Base-by-base conservation (phyloP, 2,329 filamentous ascomycete species). In the Torrubiella hemipterigena region DNA sequence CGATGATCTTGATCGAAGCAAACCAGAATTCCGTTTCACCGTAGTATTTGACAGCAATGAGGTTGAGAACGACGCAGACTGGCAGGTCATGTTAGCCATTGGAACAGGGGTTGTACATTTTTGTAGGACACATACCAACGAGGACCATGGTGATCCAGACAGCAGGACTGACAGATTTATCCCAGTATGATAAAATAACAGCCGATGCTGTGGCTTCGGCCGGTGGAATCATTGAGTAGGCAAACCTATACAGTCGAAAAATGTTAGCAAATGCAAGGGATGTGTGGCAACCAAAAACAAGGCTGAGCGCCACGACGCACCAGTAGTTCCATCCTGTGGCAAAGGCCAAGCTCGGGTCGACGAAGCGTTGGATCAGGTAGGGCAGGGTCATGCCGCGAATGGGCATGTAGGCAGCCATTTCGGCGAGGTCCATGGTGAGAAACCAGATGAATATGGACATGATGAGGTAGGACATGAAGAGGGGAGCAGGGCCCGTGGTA, bases 261-360 rank as follows among this genome's bases (percentile, higher is more conserved):
- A n/a, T n/a, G n/a, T n/a, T n/a, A n/a, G n/a, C n/a, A n/a, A n/a
- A n/a, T n/a, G n/a, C n/a, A n/a, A n/a, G n/a, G n/a, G n/a, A n/a
- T n/a, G n/a, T n/a, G n/a, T n/a, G n/a, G n/a, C n/a, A n/a, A n/a
- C n/a, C n/a, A n/a, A n/a, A n/a, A n/a, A n/a, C n/a, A n/a, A n/a
- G n/a, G n/a, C n/a, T n/a, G 3, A 22, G 11, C 13, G 11, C 2
- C 9, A 14, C 13, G 7, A 14, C 50, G 48, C 12, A 55, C 47
- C 13, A 55, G 32, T 58, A 56, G 10, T 52, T 57, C 49, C 54
- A 56, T 8, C 51, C 56, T 19, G 30, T 52, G 29, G 58, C 59
- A 36, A 69, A 69, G 4, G 64, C 67, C 21, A 72, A 46, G n/a
- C 60, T 61, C 1, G 62, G 59, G 40, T 71, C 66, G 5, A 65